These are phyloP conservation scores for Cadophora sp. DNA, from an alignment of 2,329 filamentous ascomycete genomes.

Conservation along the genomic window DNA sequence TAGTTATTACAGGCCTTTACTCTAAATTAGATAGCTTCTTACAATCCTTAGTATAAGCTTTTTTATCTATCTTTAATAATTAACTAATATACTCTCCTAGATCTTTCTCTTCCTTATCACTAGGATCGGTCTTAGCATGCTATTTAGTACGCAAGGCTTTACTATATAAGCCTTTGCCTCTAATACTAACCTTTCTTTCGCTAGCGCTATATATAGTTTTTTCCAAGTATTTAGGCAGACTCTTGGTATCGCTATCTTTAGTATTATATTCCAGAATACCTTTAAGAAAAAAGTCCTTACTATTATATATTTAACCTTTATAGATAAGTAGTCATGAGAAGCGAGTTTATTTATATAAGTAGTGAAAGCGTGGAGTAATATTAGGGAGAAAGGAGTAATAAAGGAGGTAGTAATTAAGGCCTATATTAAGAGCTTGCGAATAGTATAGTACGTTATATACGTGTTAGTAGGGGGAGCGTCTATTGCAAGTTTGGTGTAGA, in stretches of 20 bases:
- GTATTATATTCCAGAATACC: conserved; percentile 72
- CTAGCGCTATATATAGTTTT: conserved; percentile 65
- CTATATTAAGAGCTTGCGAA: no score
- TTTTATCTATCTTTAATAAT: conserved; percentile 53
- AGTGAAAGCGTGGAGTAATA: conserved; percentile 30
- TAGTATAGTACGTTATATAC: no score
- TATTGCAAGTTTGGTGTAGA: no score
- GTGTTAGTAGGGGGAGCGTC: no score
- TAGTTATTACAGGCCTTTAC: conserved; percentile 58
- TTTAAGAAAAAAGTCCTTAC: conserved; percentile 36
- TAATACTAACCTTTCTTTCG: conserved; percentile 62
- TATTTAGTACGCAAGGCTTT: conserved; percentile 67
- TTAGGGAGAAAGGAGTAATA: background rate
- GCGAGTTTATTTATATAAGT: conserved; percentile 34
- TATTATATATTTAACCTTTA: conserved; percentile 27
- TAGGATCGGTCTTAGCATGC: conserved; percentile 65
- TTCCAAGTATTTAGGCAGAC: conserved; percentile 47
- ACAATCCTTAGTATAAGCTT: conserved; percentile 64
- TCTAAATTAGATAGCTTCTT: conserved; percentile 61
- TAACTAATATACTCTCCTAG: conserved; percentile 60
- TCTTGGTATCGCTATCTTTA: conserved; percentile 53
- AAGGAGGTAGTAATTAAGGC: no score
- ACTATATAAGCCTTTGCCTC: conserved; percentile 66
- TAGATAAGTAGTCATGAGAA: conserved; percentile 31
- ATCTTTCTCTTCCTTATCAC: conserved; percentile 65